These are phyloP conservation scores for Staphylotrichum tortipilum DNA, from an alignment of 495 filamentous ascomycete species.

Conservation along the genomic window DNA sequence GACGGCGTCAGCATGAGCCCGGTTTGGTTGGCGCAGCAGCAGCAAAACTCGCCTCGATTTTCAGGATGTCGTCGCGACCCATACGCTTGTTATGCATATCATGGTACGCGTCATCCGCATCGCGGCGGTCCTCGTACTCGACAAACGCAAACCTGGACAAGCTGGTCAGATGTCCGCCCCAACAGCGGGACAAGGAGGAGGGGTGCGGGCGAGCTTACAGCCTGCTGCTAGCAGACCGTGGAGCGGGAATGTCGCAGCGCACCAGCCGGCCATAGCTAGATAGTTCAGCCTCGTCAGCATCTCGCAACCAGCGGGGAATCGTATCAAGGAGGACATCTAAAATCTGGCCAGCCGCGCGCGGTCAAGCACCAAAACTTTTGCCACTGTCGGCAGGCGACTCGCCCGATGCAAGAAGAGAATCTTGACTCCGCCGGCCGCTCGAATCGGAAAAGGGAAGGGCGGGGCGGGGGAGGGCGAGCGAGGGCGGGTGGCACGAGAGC, in stretches of 20 bases:
- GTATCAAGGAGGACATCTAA: constrained; percentile 9
- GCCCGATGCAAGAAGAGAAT: constrained; percentile 24
- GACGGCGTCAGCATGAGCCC: constrained; percentile 11
- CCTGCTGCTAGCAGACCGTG: constrained; percentile 81
- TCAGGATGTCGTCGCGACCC: constrained; percentile 88
- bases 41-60: constrained; percentile 76
- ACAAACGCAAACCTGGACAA: constrained; percentile 89
- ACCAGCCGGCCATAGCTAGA: constrained; percentile 94
- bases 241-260: constrained; percentile 96
- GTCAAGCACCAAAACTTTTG: constrained; percentile 22
- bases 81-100: constrained; percentile 99
- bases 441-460: constrained; percentile 41
- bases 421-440: constrained; percentile 46
- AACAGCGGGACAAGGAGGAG: neutral
- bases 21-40: neutral
- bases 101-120: constrained; percentile 98
- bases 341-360: constrained; percentile 19
- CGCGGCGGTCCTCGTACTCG: constrained; percentile 97
- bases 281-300: constrained; percentile 32
- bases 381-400: constrained; percentile 30
- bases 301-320: constrained; percentile 14
- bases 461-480: constrained; percentile 27
- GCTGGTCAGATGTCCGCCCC: too few species aligned
- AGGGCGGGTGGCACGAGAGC: constrained; percentile 29
- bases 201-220: too few species aligned